Conservation (phyloP, 2,329 filamentous ascomycete genomes). For the Ilyonectria robusta region DNA sequence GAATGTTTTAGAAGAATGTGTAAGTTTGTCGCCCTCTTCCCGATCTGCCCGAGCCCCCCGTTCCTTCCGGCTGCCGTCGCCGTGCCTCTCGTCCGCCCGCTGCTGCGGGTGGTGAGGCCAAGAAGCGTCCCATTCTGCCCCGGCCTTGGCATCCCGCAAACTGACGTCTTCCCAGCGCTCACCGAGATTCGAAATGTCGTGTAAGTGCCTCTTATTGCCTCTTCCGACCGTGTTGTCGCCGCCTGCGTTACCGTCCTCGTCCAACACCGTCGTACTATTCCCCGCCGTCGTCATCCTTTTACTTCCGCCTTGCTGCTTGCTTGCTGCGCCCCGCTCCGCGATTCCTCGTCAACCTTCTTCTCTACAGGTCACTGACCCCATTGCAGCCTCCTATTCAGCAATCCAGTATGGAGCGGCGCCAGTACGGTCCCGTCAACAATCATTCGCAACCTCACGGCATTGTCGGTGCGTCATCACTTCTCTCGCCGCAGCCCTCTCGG, state of each 20-base stretch:
- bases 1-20: constrained; percentile 61
- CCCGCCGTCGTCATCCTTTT: constrained; percentile 27
- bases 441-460: constrained; percentile 69
- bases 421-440: constrained; percentile 67
- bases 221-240: constrained; percentile 22
- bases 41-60: constrained; percentile 27
- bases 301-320: neutral
- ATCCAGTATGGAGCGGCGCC: constrained; percentile 67
- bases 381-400: constrained; percentile 71
- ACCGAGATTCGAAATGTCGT: constrained; percentile 66
- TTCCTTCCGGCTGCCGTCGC: constrained; percentile 24
- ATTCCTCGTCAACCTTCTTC: neutral
- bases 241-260: constrained; percentile 17
- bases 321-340: constrained; percentile 1
- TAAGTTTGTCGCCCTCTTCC: constrained; percentile 48
- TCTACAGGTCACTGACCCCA: constrained; percentile 34
- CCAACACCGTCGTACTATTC: constrained; percentile 10
- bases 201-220: constrained; percentile 53
- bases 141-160: constrained; percentile 53
- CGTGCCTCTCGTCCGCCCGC: constrained; percentile 24
- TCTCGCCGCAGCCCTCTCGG: constrained; percentile 3
- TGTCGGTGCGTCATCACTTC: constrained; percentile 61
- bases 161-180: constrained; percentile 60
- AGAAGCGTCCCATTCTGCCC: constrained; percentile 47
- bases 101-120: constrained; percentile 43